Evolutionary conservation across 345 rosid species (phyloP).

Genomic region (Ceriops decandra): DNA sequence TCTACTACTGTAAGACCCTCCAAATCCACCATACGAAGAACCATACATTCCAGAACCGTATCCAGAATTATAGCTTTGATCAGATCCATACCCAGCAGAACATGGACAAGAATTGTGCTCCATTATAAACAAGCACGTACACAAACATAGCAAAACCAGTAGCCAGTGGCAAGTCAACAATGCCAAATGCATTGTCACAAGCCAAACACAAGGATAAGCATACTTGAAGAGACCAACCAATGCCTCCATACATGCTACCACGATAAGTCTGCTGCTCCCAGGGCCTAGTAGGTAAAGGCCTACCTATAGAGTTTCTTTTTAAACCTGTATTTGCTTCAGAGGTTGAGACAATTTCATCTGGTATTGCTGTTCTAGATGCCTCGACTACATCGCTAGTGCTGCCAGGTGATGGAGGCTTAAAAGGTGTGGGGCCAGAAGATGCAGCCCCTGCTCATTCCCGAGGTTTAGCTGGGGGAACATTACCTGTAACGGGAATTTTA

Average conservation of each 20-base stretch:
- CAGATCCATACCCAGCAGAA: constrained; percentile 66
- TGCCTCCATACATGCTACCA: constrained; percentile 55
- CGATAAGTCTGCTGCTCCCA: constrained; percentile 85
- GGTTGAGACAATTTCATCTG: constrained; percentile 69
- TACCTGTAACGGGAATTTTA: constrained; percentile 29
- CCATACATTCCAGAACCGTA: constrained; percentile 66
- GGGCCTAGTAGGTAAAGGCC: constrained; percentile 84
- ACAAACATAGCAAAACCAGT: not conserved
- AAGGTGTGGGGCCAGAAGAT: constrained; percentile 67
- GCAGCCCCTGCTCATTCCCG: constrained; percentile 78
- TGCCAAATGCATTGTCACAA: not conserved
- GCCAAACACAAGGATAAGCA: too few species aligned
- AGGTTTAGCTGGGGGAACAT: constrained; percentile 75
- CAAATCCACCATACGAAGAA: constrained; percentile 47
- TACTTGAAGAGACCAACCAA: not conserved
- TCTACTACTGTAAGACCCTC: constrained; percentile 59
- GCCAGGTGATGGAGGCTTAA: constrained; percentile 82
- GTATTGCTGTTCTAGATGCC: constrained; percentile 87
- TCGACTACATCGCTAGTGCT: constrained; percentile 88
- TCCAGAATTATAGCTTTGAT: constrained; percentile 59
- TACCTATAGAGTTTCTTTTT: constrained; percentile 44
- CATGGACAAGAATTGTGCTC: constrained; percentile 13
- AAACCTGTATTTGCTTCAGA: constrained; percentile 37
- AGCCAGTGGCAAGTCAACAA: not conserved
- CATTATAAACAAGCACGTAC: constrained; percentile 2